A percentile compares a stretch with the other conserved stretches of the same genome.
phyloP scores from a whole-genome alignment of 192 early-diverging fungal genomes.

The Backusella luteola region DNA sequence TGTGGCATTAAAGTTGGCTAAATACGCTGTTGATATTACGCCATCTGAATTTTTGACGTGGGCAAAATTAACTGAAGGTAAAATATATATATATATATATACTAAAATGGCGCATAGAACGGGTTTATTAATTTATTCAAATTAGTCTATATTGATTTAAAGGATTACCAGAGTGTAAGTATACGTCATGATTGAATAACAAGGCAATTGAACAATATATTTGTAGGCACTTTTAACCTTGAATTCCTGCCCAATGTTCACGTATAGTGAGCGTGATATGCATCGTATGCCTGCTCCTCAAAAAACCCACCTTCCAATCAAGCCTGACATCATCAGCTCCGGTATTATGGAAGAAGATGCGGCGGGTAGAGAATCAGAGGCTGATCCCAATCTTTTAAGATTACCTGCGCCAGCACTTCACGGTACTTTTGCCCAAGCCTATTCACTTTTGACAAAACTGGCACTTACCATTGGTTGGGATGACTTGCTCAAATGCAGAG shows the following conservation, averaged over 20 bases:
- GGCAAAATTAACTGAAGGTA: conserved; percentile 87
- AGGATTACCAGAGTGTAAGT: conserved; percentile 77
- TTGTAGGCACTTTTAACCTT: conserved; percentile 85
- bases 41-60: conserved; percentile 96
- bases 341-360: conserved; percentile 59
- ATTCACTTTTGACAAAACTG: conserved; percentile 79
- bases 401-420: conserved; percentile 87
- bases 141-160: conserved; percentile 78
- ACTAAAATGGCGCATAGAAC: neutral
- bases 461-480: conserved; percentile 94
- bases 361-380: conserved; percentile 50
- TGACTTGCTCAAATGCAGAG: conserved; percentile 84
- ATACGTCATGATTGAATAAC: neutral
- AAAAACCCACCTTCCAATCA: conserved; percentile 88
- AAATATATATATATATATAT: too few relatives aligned
- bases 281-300: conserved; percentile 90
- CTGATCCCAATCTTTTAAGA: conserved; percentile 70
- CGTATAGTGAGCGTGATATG: conserved; percentile 82
- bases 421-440: conserved; percentile 93
- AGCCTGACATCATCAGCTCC: conserved; percentile 66
- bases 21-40: conserved; percentile 90
- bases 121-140: neutral
- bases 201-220: neutral
- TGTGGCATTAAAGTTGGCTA: conserved; percentile 83
- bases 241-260: conserved; percentile 99